Percentiles rank a stretch among this genome's conserved stretches.
Conservation (phyloP, 2,329 filamentous ascomycete species). For the Pleoardoris graminearum region DNA sequence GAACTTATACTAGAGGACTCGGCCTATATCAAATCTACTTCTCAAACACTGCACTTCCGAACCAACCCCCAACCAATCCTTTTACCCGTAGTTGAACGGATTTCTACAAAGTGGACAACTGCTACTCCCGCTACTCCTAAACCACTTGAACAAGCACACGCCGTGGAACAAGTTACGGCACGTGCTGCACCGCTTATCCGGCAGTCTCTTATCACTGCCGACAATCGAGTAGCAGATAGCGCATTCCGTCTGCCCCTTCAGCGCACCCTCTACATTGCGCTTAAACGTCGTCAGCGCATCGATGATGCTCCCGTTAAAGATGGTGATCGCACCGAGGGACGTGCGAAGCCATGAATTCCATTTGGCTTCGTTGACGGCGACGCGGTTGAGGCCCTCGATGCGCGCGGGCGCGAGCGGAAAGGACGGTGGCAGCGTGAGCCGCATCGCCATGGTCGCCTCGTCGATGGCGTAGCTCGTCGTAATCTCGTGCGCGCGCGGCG, state of each 20-base stretch:
- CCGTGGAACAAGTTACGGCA: conserved; percentile 95
- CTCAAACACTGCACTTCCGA: too few species aligned
- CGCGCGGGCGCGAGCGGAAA: conserved; percentile 82
- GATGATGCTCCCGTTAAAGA: conserved; percentile 85
- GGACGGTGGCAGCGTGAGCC: conserved; percentile 75
- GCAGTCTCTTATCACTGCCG: conserved; percentile 82
- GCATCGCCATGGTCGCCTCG: conserved; percentile 79
- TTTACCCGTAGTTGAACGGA: conserved; percentile 69
- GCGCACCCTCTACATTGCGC: conserved; percentile 80
- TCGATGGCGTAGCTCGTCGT: conserved; percentile 86
- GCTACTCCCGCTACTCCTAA: conserved; percentile 87
- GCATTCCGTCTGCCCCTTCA: conserved; percentile 93
- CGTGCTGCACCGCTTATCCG: conserved; percentile 87
- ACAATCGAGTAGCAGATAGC: conserved; percentile 97
- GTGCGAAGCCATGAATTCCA: conserved; percentile 91
- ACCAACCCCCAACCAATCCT: too few species aligned
- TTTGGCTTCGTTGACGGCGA: conserved; percentile 86
- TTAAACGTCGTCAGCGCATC: conserved; percentile 86
- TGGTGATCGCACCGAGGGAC: conserved; percentile 89
- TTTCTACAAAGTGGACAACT: conserved; percentile 93
- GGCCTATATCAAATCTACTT: too few species aligned
- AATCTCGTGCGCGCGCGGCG: conserved; percentile 71
- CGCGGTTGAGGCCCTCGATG: conserved; percentile 77
- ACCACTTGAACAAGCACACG: conserved; percentile 93
- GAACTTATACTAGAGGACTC: too few species aligned